These are phyloP conservation scores for Fusarium transvaalense DNA, from an alignment of 2,329 filamentous ascomycete genomes.

Conservation along the genomic window DNA sequence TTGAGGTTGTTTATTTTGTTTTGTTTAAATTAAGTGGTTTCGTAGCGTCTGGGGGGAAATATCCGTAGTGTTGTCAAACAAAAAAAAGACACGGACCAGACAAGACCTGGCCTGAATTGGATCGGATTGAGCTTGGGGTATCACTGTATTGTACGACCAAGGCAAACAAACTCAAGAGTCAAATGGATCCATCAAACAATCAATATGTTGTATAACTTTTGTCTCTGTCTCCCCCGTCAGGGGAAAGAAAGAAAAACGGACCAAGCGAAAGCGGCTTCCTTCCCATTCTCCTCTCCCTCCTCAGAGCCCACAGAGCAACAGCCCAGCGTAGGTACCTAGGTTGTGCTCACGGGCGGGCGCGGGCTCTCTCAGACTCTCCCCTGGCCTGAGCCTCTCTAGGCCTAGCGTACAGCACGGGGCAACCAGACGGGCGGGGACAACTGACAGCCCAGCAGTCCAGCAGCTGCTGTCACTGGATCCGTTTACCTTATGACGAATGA, in stretches of 20 bases:
- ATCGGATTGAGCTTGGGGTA: background rate
- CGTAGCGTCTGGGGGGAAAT: slow-evolving; percentile 4
- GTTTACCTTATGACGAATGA: slow-evolving; percentile 16
- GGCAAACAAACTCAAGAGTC: background rate
- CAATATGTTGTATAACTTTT: slow-evolving; percentile 4
- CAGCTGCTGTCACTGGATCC: background rate
- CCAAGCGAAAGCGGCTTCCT: slow-evolving; percentile 24
- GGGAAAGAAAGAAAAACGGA: slow-evolving; percentile 40
- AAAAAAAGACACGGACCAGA: slow-evolving; percentile 1
- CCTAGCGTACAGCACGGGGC: slow-evolving; percentile 42
- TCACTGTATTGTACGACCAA: background rate
- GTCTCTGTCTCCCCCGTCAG: slow-evolving; percentile 44
- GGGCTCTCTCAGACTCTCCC: slow-evolving; percentile 11
- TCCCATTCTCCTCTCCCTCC: slow-evolving; percentile 10
- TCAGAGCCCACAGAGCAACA: too few species aligned
- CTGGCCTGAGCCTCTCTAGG: slow-evolving; percentile 37
- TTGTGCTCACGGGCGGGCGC: background rate
- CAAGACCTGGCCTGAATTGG: background rate
- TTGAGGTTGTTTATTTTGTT: slow-evolving; percentile 16
- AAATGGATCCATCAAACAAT: slow-evolving; percentile 22
- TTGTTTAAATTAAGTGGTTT: slow-evolving; percentile 19
- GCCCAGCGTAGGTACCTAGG: too few species aligned
- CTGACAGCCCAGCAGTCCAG: slow-evolving; percentile 19
- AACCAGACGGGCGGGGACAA: slow-evolving; percentile 32
- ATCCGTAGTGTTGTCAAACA: slow-evolving; percentile 4